These are phyloP conservation scores for Acanthamoeba divionensis DNA, from an alignment of 208 protist genomes.

Conservation along the genomic window DNA sequence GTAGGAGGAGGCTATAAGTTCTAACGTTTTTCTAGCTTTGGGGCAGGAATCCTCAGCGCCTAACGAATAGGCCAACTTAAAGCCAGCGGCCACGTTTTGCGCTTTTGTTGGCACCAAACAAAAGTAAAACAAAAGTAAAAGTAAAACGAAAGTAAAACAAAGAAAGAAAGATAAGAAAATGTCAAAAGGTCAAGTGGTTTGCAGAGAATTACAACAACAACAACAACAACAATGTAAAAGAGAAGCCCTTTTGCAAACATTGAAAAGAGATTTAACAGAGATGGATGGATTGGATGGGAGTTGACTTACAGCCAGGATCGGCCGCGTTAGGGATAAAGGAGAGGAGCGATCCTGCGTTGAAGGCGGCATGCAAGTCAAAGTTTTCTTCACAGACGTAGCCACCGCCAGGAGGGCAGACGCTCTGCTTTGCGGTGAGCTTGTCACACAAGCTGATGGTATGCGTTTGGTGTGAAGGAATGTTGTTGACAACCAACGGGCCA, in stretches of 20 bases:
- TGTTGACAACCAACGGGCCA: not conserved
- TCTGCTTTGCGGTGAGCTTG: not conserved
- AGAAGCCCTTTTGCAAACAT: not conserved
- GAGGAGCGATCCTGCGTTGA: constrained; percentile 22
- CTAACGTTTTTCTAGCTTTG: constrained; percentile 3
- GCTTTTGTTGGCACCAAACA: not conserved
- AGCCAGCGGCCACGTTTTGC: not conserved
- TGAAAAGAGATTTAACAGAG: not conserved
- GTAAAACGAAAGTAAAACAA: not conserved
- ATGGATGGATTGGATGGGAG: not conserved
- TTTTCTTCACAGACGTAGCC: constrained; percentile 36
- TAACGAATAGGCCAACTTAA: not conserved
- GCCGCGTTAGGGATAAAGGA: not conserved
- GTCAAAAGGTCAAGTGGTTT: not conserved
- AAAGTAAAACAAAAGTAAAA: not conserved
- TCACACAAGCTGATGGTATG: constrained; percentile 9
- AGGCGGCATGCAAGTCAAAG: not conserved
- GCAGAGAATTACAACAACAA: not conserved
- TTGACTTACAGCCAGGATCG: not conserved
- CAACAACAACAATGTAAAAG: not conserved
- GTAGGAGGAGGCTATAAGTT: not conserved
- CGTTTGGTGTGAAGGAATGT: not conserved
- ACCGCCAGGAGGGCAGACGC: not conserved
- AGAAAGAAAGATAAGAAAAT: not conserved
- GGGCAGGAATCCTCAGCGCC: not conserved